Conservation (phyloP, 352 stramenopile genomes). For the Phytophthora brassicae region DNA sequence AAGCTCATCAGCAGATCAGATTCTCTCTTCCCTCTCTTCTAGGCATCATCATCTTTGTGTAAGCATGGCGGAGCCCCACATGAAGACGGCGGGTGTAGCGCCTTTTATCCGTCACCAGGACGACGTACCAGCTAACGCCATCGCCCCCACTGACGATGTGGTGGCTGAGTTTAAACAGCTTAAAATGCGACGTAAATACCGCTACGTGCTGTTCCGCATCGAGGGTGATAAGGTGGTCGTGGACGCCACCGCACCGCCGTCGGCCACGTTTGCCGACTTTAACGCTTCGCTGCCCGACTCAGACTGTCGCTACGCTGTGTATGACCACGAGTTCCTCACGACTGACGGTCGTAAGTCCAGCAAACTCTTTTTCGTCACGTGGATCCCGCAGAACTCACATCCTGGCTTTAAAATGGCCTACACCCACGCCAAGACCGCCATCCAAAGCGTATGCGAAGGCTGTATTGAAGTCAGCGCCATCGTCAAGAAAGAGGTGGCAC, state of each 20-base stretch:
- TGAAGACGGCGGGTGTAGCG: constrained; percentile 84
- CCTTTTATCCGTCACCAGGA: constrained; percentile 76
- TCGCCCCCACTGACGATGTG: constrained; percentile 63
- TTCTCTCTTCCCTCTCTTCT: background rate
- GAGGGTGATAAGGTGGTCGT: constrained; percentile 70
- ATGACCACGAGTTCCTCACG: constrained; percentile 82
- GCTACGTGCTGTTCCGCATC: constrained; percentile 85
- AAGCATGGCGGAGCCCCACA: constrained; percentile 75
- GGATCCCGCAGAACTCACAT: constrained; percentile 83
- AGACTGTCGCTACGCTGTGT: constrained; percentile 87
- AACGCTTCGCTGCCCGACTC: constrained; percentile 64
- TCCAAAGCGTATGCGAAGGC: constrained; percentile 76
- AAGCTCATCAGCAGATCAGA: too few relatives aligned
- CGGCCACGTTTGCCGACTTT: constrained; percentile 58
- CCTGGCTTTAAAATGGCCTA: constrained; percentile 89
- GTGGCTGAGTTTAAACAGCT: constrained; percentile 80
- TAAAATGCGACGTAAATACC: constrained; percentile 88
- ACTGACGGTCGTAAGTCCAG: constrained; percentile 82
- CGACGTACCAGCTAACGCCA: constrained; percentile 70
- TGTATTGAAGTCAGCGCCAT: constrained; percentile 80
- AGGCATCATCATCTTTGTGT: background rate
- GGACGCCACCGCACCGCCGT: constrained; percentile 52
- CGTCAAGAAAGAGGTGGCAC: constrained; percentile 71
- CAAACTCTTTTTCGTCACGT: constrained; percentile 89
- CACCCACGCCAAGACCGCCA: constrained; percentile 84